Evolutionary conservation across 305 asterid species (phyloP).

Genomic region (Solanum aculeatissimum): DNA sequence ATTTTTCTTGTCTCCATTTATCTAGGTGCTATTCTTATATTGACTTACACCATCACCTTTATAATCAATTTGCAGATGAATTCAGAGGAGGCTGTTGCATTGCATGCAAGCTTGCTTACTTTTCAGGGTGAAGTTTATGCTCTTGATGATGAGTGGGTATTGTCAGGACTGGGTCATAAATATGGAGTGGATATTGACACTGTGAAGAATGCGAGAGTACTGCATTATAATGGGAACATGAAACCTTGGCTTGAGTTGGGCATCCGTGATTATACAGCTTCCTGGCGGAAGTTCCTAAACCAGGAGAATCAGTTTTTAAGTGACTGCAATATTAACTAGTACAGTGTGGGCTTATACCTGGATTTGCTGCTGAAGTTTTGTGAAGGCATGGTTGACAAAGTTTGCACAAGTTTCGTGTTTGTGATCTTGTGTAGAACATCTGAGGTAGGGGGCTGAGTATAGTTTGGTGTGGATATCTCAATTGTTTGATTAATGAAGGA

Average conservation of each 20-base stretch:
- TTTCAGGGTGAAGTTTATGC: constrained; percentile 57
- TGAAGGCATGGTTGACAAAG: background rate
- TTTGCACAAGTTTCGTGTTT: constrained; percentile 1
- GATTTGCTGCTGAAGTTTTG: background rate
- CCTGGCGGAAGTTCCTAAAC: constrained; percentile 70
- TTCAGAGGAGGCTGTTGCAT: constrained; percentile 27
- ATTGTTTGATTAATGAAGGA: constrained; percentile 4
- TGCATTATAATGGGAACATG: constrained; percentile 96
- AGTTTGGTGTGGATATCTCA: constrained; percentile 9
- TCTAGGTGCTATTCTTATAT: background rate
- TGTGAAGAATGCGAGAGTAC: constrained; percentile 47
- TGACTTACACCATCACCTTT: background rate
- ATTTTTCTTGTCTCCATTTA: background rate
- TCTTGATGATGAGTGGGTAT: constrained; percentile 68
- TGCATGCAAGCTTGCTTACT: constrained; percentile 63
- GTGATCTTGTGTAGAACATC: background rate
- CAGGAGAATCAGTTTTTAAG: constrained; percentile 57
- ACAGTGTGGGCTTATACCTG: constrained; percentile 14
- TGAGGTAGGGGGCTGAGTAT: constrained; percentile 3
- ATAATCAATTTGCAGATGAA: constrained; percentile 32
- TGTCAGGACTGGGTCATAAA: constrained; percentile 79
- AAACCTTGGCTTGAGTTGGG: constrained; percentile 99
- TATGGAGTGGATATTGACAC: constrained; percentile 40
- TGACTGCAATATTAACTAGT: constrained; percentile 76
- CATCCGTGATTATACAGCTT: constrained; percentile 58